Percentiles rank a stretch among this genome's conserved stretches.
Conservation (phyloP, 371 early-diverging fungal species). For the Mortierella sp. region DNA sequence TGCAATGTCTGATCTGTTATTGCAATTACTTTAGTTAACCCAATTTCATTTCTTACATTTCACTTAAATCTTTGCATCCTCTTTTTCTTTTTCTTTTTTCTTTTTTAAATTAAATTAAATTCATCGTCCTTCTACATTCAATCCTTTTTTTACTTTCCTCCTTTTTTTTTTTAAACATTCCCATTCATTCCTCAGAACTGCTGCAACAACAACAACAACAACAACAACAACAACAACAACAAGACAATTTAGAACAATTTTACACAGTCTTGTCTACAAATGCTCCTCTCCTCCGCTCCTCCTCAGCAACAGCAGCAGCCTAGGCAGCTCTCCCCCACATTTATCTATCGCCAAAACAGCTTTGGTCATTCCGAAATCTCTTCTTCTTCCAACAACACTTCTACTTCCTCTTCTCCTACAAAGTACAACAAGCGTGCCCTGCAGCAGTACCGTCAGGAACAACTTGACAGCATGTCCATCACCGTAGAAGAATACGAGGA, state of each 20-base stretch:
- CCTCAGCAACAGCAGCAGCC: slow-evolving; percentile 48
- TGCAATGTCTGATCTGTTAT: too few relatives aligned
- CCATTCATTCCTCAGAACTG: background rate
- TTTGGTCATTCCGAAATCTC: slow-evolving; percentile 25
- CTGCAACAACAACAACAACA: background rate
- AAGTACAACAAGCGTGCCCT: slow-evolving; percentile 54
- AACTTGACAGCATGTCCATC: slow-evolving; percentile 57
- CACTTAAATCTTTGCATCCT: too few relatives aligned
- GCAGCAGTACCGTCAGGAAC: slow-evolving; percentile 55
- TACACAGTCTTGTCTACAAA: slow-evolving; percentile 10
- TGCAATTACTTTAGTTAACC: too few relatives aligned
- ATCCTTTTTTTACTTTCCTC: too few relatives aligned
- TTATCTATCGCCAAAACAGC: slow-evolving; percentile 40
- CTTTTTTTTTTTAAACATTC: too few relatives aligned
- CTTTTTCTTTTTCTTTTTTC: too few relatives aligned
- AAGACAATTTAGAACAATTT: background rate
- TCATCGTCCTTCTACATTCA: too few relatives aligned
- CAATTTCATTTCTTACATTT: too few relatives aligned
- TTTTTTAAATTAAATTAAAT: background rate
- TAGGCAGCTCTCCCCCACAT: slow-evolving; percentile 26
- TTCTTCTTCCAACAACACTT: slow-evolving; percentile 12
- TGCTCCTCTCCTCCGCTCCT: slow-evolving; percentile 53
- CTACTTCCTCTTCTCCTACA: slow-evolving; percentile 44
- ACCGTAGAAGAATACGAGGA: slow-evolving; percentile 83
- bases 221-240: too few relatives aligned